These are phyloP conservation scores for Saturnispora halmiae DNA, from an alignment of 805 yeast species.

Conservation along the genomic window DNA sequence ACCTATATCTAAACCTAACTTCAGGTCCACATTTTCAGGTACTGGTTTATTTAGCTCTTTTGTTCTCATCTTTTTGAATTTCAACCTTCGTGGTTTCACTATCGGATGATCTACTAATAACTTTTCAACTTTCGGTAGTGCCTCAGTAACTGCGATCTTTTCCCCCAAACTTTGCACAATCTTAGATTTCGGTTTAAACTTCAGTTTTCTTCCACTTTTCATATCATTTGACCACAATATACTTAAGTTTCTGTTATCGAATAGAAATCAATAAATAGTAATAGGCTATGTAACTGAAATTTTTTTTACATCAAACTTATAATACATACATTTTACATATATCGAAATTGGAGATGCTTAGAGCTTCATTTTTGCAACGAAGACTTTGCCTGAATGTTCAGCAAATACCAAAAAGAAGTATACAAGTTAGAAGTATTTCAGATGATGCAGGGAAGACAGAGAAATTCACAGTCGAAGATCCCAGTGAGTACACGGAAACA, in stretches of 20 bases:
- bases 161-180: background rate
- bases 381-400: too few relatives aligned
- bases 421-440: background rate
- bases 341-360: background rate
- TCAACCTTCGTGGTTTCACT: background rate
- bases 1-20: too few relatives aligned
- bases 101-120: background rate
- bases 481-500: constrained; percentile 14
- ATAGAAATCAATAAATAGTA: too few relatives aligned
- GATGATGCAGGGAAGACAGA: background rate
- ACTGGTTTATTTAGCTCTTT: background rate
- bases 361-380: background rate
- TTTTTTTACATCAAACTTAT: too few relatives aligned
- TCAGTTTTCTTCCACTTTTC: background rate
- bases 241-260: too few relatives aligned
- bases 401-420: background rate
- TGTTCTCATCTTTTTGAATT: background rate
- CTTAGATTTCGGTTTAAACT: background rate
- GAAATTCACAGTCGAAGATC: background rate
- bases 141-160: background rate
- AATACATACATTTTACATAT: background rate
- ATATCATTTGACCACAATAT: background rate
- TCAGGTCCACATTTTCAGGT: background rate
- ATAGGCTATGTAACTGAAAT: too few relatives aligned
- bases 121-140: background rate